phyloP scores from a whole-genome alignment of 352 stramenopile species.

The Blastocystis sp. region DNA sequence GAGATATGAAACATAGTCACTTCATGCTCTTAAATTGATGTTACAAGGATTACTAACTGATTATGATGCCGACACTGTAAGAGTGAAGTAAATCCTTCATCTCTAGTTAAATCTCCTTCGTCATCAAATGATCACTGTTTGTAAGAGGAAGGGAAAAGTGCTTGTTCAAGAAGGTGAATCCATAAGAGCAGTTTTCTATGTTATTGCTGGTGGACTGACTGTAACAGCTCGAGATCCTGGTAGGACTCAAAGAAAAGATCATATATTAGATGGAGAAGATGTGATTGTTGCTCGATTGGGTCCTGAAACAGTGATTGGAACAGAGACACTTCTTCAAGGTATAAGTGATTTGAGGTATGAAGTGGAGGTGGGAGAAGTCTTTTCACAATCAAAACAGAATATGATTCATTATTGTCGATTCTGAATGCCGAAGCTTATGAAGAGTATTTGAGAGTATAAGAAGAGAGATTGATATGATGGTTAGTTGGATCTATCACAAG shows the following conservation, averaged over 20 bases:
- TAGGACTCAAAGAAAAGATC: not conserved
- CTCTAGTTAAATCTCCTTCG: conserved; percentile 8
- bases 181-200: conserved; percentile 7
- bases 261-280: not conserved
- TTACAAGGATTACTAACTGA: conserved; percentile 1
- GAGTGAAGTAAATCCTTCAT: not conserved
- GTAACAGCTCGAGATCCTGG: not conserved
- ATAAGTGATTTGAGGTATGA: not conserved
- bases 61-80: not conserved
- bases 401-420: not conserved
- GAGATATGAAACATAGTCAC: not conserved
- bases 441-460: not conserved
- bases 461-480: not conserved
- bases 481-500: conserved; percentile 20
- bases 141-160: not conserved
- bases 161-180: not conserved
- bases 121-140: not conserved
- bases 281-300: conserved; percentile 7
- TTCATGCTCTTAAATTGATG: not conserved
- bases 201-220: not conserved
- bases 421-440: not conserved
- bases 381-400: not conserved
- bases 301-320: not conserved
- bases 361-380: not conserved
- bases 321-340: conserved; percentile 9